Evolutionary conservation across 225 moss, liverwort and hornwort species (phyloP), one percentile per base, ranked within the genome.

Genomic region (Takakia lepidozioides): DNA sequence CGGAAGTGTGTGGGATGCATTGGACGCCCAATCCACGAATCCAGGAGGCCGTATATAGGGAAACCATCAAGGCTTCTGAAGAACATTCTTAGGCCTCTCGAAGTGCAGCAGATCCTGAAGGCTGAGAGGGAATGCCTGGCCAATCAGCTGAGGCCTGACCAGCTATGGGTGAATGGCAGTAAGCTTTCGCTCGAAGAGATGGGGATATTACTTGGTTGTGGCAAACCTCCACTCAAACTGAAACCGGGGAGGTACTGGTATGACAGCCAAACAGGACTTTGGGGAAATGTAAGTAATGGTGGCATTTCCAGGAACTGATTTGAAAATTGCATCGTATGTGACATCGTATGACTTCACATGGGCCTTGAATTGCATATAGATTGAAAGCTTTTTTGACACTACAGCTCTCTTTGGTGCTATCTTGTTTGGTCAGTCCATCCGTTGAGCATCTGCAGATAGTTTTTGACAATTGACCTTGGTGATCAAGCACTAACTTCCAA

Each of bases 221-320:
- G 56, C 15, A 65, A 56, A 41, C 98, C 87, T 55, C 91, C 89
- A 16, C 56, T 60, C 21, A 85, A 81, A 67, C 51, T 91, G 67
- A 91, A 83, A 52, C 98, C 98, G 23, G 91, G 91, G 30, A 78
- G 48, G 57, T 98, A 83, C 62, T 98, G 91, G 98, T 98, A 98
- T 54, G 98, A 98, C 43, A 55, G 67, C 47, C 91, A 91, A 69
- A 85, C 86, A 58, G 91, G 98, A 58, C 91, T 98, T 3, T 98
- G 98, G 98, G 98, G 98, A 63, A 87, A 98, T 87, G 95, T 90
- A 65, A 46, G 61, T 18, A 48, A 40, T 19, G n/a, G n/a, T n/a
- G n/a, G n/a, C n/a, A n/a, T n/a, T n/a, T n/a, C n/a, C n/a, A n/a
- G n/a, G n/a, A n/a, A n/a, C n/a, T n/a, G n/a, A n/a, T n/a, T n/a